Evolutionary conservation across 495 filamentous ascomycete species (phyloP).

Genomic region (Penicillium pancosmium): DNA sequence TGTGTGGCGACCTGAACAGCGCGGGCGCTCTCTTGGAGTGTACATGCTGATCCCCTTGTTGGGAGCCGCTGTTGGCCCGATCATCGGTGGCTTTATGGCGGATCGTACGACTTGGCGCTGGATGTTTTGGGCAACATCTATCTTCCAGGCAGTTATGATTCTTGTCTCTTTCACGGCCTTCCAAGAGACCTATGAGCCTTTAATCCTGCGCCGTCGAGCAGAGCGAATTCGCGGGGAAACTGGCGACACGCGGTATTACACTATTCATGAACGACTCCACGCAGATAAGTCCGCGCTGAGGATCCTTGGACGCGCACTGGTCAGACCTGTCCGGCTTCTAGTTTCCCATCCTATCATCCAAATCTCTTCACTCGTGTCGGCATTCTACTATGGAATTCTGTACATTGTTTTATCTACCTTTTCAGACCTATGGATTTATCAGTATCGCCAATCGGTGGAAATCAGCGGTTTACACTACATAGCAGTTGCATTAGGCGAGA

Average conservation of each 20-base stretch:
- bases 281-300: constrained; percentile 12
- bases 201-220: constrained; percentile 56
- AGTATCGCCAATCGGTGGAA: constrained; percentile 55
- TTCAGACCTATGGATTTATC: constrained; percentile 53
- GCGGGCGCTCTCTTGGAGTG: constrained; percentile 56
- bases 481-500: constrained; percentile 61
- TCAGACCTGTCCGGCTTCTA: constrained; percentile 50
- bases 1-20: constrained; percentile 46
- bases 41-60: constrained; percentile 60
- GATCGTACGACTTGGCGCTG: constrained; percentile 60
- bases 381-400: constrained; percentile 65
- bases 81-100: constrained; percentile 55
- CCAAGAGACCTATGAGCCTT: constrained; percentile 62
- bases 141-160: constrained; percentile 28
- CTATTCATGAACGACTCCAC: constrained; percentile 11
- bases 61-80: constrained; percentile 55
- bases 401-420: constrained; percentile 68
- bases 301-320: constrained; percentile 37
- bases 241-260: constrained; percentile 46
- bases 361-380: constrained; percentile 54
- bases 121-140: constrained; percentile 51
- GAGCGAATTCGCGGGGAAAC: constrained; percentile 56
- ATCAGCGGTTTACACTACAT: constrained; percentile 65
- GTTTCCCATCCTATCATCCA: constrained; percentile 56
- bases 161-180: constrained; percentile 33